These are phyloP conservation scores for Fonsecaea multimorphosa DNA, from an alignment of 2,329 filamentous ascomycete species.

Conservation along the genomic window DNA sequence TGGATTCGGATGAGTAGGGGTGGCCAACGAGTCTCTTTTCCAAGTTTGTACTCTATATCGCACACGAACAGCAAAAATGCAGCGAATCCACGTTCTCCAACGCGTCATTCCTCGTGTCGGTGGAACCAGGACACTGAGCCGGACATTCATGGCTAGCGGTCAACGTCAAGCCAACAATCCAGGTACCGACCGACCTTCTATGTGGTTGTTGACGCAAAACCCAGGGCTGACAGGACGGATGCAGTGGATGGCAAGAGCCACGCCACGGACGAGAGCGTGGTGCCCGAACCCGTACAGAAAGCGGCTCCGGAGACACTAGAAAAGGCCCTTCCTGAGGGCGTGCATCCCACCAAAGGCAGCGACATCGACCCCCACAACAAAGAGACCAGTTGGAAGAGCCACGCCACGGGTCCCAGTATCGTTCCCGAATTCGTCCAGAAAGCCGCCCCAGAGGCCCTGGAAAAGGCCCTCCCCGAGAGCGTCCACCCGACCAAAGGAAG, in stretches of 20 bases:
- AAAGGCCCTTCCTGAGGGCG: background rate
- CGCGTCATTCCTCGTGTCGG: background rate
- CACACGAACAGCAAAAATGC: background rate
- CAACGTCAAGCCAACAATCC: constrained; percentile 2
- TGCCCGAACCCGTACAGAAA: background rate
- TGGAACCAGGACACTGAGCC: background rate
- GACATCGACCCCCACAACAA: background rate
- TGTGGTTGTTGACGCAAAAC: background rate
- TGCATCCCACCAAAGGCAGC: constrained; percentile 4
- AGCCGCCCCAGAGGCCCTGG: constrained; percentile 4
- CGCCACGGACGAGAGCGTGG: background rate
- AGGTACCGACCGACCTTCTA: background rate
- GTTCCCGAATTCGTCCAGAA: constrained; percentile 15
- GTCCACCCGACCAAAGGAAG: constrained; percentile 11
- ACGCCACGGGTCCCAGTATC: constrained; percentile 10
- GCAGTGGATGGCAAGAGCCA: background rate
- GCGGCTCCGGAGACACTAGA: background rate
- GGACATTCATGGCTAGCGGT: constrained; percentile 3
- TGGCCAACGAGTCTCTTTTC: background rate
- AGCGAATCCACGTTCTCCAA: constrained; percentile 1
- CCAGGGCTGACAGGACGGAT: background rate
- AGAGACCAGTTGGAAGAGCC: constrained; percentile 2
- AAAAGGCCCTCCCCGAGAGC: constrained; percentile 11
- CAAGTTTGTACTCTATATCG: background rate
- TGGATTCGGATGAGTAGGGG: background rate